Percentiles rank a stretch among this genome's conserved stretches.
These are phyloP conservation scores for Viola odorata DNA, from an alignment of 345 rosid genomes.

Conservation along the genomic window DNA sequence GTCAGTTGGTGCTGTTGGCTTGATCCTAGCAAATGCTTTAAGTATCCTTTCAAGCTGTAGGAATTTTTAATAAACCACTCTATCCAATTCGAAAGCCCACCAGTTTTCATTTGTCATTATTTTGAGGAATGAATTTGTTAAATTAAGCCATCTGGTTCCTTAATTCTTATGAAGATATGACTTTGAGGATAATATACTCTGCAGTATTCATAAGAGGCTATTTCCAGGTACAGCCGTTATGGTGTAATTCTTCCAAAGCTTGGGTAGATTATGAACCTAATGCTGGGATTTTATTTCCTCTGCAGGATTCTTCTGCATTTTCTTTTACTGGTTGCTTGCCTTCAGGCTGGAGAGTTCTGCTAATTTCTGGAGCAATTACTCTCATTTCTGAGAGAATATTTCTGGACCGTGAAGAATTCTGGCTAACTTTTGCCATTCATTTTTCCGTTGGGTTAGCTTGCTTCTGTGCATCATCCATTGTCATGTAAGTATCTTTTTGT, in stretches of 20 bases:
- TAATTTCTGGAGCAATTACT: conserved; percentile 51
- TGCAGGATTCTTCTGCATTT: conserved; percentile 59
- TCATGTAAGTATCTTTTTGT: conserved; percentile 49
- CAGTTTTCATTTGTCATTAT: neutral
- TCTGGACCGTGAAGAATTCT: conserved; percentile 23
- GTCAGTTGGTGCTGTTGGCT: conserved; percentile 81
- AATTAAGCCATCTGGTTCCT: conserved; percentile 20
- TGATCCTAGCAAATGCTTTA: conserved; percentile 76
- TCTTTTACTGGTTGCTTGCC: conserved; percentile 63
- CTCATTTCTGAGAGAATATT: conserved; percentile 27
- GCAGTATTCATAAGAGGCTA: conserved; percentile 51
- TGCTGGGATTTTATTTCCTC: neutral
- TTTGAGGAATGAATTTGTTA: too few relatives aligned
- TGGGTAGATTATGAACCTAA: conserved; percentile 8
- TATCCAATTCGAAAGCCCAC: neutral
- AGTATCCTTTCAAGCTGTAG: conserved; percentile 56
- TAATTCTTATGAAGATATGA: conserved; percentile 66
- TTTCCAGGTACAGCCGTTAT: conserved; percentile 54
- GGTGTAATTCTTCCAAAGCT: conserved; percentile 1
- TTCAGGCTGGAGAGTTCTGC: conserved; percentile 58
- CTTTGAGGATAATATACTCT: conserved; percentile 68
- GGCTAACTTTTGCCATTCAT: conserved; percentile 26
- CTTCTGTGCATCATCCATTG: conserved; percentile 29
- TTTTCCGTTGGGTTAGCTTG: conserved; percentile 19
- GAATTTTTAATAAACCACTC: neutral